A percentile compares a stretch with the other conserved stretches of the same genome.
Conservation (phyloP, 306 rosid genomes). For the Begonia peltatifolia region DNA sequence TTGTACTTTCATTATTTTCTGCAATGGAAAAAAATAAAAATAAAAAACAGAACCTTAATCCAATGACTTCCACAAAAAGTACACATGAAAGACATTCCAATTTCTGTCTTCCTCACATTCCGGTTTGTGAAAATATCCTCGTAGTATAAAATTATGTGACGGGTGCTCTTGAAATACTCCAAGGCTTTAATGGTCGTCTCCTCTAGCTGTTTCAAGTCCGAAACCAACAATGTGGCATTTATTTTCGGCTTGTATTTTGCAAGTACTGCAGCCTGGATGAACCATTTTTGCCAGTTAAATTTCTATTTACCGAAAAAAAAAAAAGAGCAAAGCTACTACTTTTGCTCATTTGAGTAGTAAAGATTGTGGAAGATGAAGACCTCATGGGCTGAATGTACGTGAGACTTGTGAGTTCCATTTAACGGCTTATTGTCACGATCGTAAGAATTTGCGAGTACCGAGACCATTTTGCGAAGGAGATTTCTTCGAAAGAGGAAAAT, state of each 20-base stretch:
- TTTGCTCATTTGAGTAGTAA: too few relatives aligned
- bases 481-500: conserved; percentile 79
- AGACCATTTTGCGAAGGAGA: conserved; percentile 63
- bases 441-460: conserved; percentile 77
- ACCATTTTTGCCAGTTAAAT: conserved; percentile 4
- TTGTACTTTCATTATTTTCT: conserved; percentile 69
- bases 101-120: conserved; percentile 34
- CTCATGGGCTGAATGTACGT: conserved; percentile 82
- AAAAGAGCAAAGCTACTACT: neutral
- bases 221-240: conserved; percentile 42
- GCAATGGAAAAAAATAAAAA: conserved; percentile 5
- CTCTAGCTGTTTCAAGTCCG: conserved; percentile 57
- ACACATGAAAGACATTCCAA: neutral
- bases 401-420: conserved; percentile 92
- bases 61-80: neutral
- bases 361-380: conserved; percentile 18
- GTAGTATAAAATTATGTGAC: conserved; percentile 62
- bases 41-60: too few relatives aligned
- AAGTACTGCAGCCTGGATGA: conserved; percentile 58
- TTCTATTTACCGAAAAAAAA: neutral
- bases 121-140: conserved; percentile 65
- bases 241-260: conserved; percentile 70
- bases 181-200: conserved; percentile 37
- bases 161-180: conserved; percentile 57
- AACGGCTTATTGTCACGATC: conserved; percentile 80